Evolutionary conservation across 2,329 filamentous ascomycete species (phyloP), one percentile per base, ranked within the genome.

Genomic region (Acephala macrosclerotiorum): DNA sequence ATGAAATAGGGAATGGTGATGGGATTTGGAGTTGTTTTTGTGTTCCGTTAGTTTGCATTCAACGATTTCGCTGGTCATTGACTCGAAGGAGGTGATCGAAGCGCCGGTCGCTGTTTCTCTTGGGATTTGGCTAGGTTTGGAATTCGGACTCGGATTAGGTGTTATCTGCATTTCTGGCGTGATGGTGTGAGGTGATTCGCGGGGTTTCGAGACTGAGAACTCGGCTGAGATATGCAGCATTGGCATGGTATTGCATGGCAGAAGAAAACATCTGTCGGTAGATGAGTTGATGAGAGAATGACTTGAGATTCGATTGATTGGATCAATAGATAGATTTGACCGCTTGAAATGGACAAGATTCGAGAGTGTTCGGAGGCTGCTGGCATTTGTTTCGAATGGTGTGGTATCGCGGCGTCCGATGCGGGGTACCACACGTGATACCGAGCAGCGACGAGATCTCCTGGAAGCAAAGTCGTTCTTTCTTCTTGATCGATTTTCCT

Each of bases 211-310:
- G 49, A 33, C 22, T 33, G 14, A 33, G 49, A 29, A 16, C 49
- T 53, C 49, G 12, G 26, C 14, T 53, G 49, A 53, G 49, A n/a
- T 53, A 9, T 49, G 45, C n/a, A 49, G 45, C n/a, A 42, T 49
- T 49, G 6, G 45, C 45, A 49, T 49, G 20, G 45, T 16, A 18
- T 42, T 42, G 14, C 40, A 16, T 14, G 45, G n/a, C n/a, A 9
- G 9, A 26, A n/a, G 25, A 12, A 53, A 33, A 29, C 11, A 25
- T 25, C 20, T 49, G 49, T 18, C 18, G 8, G 8, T 53, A 16
- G 49, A 33, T 29, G 25, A 53, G 3, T 29, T 29, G 49, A 53
- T 53, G 49, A 29, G n/a, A 22, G 11, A 12, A 22, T 3, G 20
- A 18, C 4, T 3, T 12, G 3, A 16, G 38, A 42, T 4, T 42